Percentiles rank a stretch among this genome's conserved stretches.
Evolutionary conservation across 2,329 filamentous ascomycete genomes (phyloP).

Genomic region (Stachybotrys elegans): DNA sequence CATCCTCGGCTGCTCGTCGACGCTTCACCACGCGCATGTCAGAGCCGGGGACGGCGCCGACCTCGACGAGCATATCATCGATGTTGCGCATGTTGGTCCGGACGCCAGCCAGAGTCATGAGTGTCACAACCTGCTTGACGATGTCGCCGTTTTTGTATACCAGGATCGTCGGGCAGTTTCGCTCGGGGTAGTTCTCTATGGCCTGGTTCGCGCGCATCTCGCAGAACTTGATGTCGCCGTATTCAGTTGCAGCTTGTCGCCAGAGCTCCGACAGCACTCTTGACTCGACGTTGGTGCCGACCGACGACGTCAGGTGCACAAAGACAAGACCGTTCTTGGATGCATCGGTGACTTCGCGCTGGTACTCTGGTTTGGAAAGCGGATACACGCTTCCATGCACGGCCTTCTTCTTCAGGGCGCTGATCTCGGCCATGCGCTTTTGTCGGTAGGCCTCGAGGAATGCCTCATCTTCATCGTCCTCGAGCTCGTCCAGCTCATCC

Average conservation of each 20-base stretch:
- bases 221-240: constrained; percentile 95
- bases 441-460: constrained; percentile 86
- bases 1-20: constrained; percentile 54
- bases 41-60: constrained; percentile 72
- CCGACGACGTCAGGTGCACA: constrained; percentile 75
- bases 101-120: constrained; percentile 71
- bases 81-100: constrained; percentile 68
- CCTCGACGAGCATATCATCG: constrained; percentile 74
- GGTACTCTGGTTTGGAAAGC: constrained; percentile 90
- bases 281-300: constrained; percentile 79
- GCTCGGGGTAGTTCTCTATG: constrained; percentile 93
- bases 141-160: constrained; percentile 93
- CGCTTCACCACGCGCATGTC: constrained; percentile 72
- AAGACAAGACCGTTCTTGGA: constrained; percentile 65
- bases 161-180: constrained; percentile 89
- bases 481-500: constrained; percentile 87
- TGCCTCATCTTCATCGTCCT: constrained; percentile 91
- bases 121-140: constrained; percentile 83
- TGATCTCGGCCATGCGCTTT: constrained; percentile 81
- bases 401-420: constrained; percentile 67
- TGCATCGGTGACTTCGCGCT: constrained; percentile 84
- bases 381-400: constrained; percentile 89
- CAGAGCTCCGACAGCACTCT: constrained; percentile 79
- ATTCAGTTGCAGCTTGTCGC: constrained; percentile 77
- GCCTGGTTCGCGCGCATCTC: constrained; percentile 89